These are phyloP conservation scores for Pneumocystis canis DNA, from an alignment of 1,139 yeast genomes.

Conservation along the genomic window DNA sequence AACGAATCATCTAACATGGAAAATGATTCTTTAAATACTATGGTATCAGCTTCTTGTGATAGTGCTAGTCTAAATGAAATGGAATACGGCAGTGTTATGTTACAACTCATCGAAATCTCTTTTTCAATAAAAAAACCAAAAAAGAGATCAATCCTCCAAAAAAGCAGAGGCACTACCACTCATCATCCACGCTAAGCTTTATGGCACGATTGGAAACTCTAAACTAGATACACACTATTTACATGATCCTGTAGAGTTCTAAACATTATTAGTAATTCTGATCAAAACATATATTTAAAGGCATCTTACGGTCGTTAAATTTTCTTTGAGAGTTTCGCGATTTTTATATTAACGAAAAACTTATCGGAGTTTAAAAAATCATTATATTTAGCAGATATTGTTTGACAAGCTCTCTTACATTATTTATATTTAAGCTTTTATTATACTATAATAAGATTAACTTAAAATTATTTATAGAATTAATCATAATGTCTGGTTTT, in stretches of 20 bases:
- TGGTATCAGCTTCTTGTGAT: not conserved
- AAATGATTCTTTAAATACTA: not conserved
- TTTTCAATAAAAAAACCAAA: not conserved
- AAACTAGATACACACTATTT: not conserved
- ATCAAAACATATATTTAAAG: not conserved
- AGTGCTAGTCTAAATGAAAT: not conserved
- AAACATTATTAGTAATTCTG: not conserved
- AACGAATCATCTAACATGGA: not conserved
- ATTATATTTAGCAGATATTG: not conserved
- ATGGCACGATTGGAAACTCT: conserved; percentile 1
- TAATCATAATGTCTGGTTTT: not conserved
- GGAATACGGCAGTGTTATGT: not conserved
- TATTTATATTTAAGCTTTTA: too few species aligned
- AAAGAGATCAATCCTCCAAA: not conserved
- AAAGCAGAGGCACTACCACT: not conserved
- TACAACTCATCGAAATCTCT: not conserved
- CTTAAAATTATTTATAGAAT: too few species aligned
- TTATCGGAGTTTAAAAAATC: not conserved
- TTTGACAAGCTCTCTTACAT: too few species aligned
- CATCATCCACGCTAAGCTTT: conserved; percentile 1
- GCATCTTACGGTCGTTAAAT: not conserved
- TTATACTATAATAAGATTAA: too few species aligned
- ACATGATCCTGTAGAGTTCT: conserved; percentile 1
- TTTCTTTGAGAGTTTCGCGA: not conserved
- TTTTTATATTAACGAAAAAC: not conserved